A percentile compares a stretch with the other conserved stretches of the same genome.
Conservation (phyloP, 495 filamentous ascomycete genomes). For the Aspergillus funiculosus region DNA sequence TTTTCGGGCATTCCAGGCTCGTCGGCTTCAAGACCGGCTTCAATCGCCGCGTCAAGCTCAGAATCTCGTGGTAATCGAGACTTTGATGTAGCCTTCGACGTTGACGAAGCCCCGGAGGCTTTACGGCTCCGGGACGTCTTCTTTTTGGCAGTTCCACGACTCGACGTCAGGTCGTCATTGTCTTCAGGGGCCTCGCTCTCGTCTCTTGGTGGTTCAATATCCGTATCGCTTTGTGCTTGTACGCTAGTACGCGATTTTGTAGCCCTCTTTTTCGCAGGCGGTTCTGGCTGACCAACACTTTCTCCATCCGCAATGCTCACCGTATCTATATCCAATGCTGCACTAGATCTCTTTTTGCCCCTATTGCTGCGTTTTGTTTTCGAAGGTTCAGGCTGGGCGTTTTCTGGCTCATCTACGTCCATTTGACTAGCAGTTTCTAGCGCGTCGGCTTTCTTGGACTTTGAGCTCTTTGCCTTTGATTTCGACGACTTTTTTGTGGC, state of each 20-base stretch:
- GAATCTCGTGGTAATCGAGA: conserved; percentile 49
- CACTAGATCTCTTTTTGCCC: conserved; percentile 63
- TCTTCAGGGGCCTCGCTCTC: conserved; percentile 22
- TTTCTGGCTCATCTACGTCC: conserved; percentile 28
- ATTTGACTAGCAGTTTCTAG: conserved; percentile 41
- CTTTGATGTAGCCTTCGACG: conserved; percentile 36
- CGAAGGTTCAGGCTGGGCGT: conserved; percentile 26
- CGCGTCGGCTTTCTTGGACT: conserved; percentile 55
- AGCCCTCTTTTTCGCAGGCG: conserved; percentile 62
- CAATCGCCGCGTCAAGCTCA: conserved; percentile 63
- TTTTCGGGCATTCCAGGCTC: neutral
- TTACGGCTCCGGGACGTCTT: conserved; percentile 45
- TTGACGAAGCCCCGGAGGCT: conserved; percentile 46
- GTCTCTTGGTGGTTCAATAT: conserved; percentile 20
- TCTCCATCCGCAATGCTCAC: conserved; percentile 16
- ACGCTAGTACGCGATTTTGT: conserved; percentile 48
- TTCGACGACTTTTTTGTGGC: conserved; percentile 45
- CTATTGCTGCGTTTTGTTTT: conserved; percentile 43
- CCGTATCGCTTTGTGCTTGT: conserved; percentile 21
- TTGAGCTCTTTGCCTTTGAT: conserved; percentile 34
- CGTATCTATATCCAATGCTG: conserved; percentile 51
- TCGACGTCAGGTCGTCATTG: conserved; percentile 30
- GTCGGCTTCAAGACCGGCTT: conserved; percentile 53
- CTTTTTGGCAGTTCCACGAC: conserved; percentile 38
- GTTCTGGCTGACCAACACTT: conserved; percentile 21